Evolutionary conservation across 73 alveolate species (phyloP), one percentile per base, ranked within the genome.

Genomic region (Loxodes magnus): DNA sequence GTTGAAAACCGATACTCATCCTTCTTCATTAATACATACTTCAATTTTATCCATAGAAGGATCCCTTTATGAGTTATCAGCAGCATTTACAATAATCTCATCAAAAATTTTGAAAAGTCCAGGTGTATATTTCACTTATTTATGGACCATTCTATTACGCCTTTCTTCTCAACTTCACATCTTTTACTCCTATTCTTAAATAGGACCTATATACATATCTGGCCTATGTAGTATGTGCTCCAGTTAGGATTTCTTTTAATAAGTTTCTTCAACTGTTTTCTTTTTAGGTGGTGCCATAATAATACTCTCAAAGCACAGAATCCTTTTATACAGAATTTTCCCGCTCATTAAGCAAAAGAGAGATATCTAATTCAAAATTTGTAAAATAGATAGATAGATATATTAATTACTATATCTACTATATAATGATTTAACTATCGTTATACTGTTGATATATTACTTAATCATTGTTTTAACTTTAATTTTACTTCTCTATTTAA

Each of bases 61-160:
- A 74, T 95, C 99, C 43, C 99, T 84, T 51, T 93, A 85, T 51
- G 60, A 90, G 67, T 95, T 92, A 74, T 95, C 99, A 19, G 94
- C 94, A 26, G 99, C 99, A 77, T 95, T 95, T 42, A 95, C 99
- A 36, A 95, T 43, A 49, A 95, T 87, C 82, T 95, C 99, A 77
- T 95, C 99, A 57, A 95, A 95, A 14, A 95, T 95, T 66, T 95
- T 95, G 60, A 87, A 95, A 43, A 95, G 89, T 0, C 71, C 78
- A 9, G 78, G 78, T 16, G 42, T 62, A 17, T 64, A 64, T 64
- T 48, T 21, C 7, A 48, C 12, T 15, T 30, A 20, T 2, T 56
- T 20, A 2, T n/a, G 21, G 58, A 30, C 56, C 61, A 48, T 48
- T 16, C 15, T 26, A 27, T 51, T 63, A 54, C 62, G 29, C 42